Evolutionary conservation across 441 rosid genomes (phyloP), one percentile per base, ranked within the genome.

Genomic region (Flueggea neowawraea): DNA sequence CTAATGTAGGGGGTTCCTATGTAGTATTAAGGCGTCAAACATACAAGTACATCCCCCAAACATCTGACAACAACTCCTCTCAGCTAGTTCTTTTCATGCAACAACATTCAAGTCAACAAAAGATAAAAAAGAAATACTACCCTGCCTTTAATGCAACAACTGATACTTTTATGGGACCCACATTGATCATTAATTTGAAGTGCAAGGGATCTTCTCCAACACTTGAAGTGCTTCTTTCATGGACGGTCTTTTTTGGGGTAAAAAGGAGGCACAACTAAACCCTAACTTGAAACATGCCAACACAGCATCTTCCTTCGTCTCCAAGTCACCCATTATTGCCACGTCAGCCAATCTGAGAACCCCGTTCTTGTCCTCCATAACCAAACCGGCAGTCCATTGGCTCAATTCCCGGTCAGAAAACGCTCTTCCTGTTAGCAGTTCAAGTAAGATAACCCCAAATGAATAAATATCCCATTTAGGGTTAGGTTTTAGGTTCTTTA

Each of bases 401-500:
- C 70, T 66, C 54, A 82, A 28, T 39, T 90, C 90, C 22, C 66
- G 33, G 11, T 80, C 80, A 4, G 73, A 55, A 39, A 84, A 69
- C 17, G 68, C 85, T 69, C 84, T 79, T 4, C 96, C 96, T 0
- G 75, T 82, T 14, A 93, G 82, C 64, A 93, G 91, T 76, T 90
- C 96, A 32, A 93, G 82, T 70, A 89, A 57, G 47, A 92, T 61
- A 0, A 82, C 52, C 12, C 96, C 98, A 2, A 84, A 87, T 0
- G 96, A 78, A 62, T 80, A 92, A 12, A 86, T 88, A 11, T 92
- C 98, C 89, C 93, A 84, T 64, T 81, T 92, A 1, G 84, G 63
- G 75, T 70, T 86, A 45, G 94, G 84, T 68, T 86, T 92, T 17
- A 77, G 69, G 55, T 52, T 79, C 65, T 68, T 75, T 0, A 78